Evolutionary conservation across 371 early-diverging fungal genomes (phyloP).

Genomic region (Entomophthora muscae): DNA sequence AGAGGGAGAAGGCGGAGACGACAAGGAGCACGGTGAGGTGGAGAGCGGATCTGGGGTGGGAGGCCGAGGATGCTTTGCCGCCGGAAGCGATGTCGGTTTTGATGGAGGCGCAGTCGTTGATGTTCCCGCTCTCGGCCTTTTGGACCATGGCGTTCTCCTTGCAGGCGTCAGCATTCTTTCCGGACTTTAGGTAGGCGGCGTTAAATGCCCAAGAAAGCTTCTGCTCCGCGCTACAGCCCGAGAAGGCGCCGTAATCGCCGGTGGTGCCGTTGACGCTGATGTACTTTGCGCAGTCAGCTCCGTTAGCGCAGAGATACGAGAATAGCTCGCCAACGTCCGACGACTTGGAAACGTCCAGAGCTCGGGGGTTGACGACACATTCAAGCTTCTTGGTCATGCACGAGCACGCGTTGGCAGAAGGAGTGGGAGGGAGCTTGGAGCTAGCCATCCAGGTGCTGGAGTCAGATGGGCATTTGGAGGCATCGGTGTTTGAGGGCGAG

Average conservation of each 20-base stretch:
- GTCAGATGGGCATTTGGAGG: constrained; percentile 27
- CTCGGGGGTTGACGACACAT: constrained; percentile 18
- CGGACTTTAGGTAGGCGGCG: constrained; percentile 13
- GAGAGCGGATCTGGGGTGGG: not conserved
- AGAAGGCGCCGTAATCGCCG: constrained; percentile 32
- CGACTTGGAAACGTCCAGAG: constrained; percentile 18
- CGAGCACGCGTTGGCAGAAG: constrained; percentile 40
- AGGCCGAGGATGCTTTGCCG: not conserved
- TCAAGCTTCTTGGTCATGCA: constrained; percentile 6
- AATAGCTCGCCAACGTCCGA: constrained; percentile 22
- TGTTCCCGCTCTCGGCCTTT: not conserved
- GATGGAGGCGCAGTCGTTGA: constrained; percentile 5
- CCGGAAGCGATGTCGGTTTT: not conserved
- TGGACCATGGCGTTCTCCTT: constrained; percentile 7
- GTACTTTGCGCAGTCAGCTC: not conserved
- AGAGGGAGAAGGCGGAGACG: not conserved
- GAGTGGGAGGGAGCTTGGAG: constrained; percentile 40
- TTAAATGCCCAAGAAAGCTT: constrained; percentile 25
- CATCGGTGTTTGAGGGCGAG: not conserved
- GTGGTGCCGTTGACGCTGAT: constrained; percentile 25
- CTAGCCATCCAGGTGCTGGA: constrained; percentile 36
- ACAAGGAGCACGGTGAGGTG: not conserved
- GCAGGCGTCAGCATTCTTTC: constrained; percentile 16
- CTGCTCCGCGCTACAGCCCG: constrained; percentile 26
- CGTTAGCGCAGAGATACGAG: constrained; percentile 4